Evolutionary conservation across 2,329 filamentous ascomycete species (phyloP), one percentile per base, ranked within the genome.

Genomic region (Epichloe hybrida): DNA sequence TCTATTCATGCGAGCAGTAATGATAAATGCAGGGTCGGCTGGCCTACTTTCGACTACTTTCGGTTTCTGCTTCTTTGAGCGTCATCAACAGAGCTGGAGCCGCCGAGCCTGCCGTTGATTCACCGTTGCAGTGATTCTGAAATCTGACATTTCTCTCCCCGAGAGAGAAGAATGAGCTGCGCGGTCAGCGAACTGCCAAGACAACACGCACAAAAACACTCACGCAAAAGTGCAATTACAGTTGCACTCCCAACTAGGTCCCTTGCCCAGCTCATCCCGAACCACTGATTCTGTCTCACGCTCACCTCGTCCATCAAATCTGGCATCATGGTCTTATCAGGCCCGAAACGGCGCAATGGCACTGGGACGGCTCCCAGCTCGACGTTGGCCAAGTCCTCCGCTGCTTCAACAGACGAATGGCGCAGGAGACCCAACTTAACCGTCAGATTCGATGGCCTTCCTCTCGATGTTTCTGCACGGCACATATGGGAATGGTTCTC

Each of bases 401-500:
- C 11, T 11, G 5, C 11, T 7, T 41, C 44, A 27, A n/a, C 15
- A 11, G 12, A 46, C 1, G 39, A 48, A 42, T 72, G 69, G 69
- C 55, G 57, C 34, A 56, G 55, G 8, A 69, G 66, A 65, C 59
- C 63, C 0, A 61, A 63, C 13, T 50, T 70, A 5, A 60, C 50
- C 4, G 50, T 72, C 15, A 53, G 55, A 3, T 39, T 74, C 2
- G 58, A 58, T 5, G 53, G 55, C 4, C 53, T 78, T 4, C 68
- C 70, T 0, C 11, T 36, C 0, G 57, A 63, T 7, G 62, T 68
- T 0, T 71, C 66, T 0, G 66, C 70, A 0, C 63, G 60, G 27
- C 64, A 73, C 15, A 59, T 87, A 2, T 79, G 74, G 62, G 59
- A 68, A 2, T 72, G 72, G 17, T 77, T 88, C 54, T 62, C 66